Base-by-base conservation (phyloP, 2,329 filamentous ascomycete species). In the Aspergillus texensis region DNA sequence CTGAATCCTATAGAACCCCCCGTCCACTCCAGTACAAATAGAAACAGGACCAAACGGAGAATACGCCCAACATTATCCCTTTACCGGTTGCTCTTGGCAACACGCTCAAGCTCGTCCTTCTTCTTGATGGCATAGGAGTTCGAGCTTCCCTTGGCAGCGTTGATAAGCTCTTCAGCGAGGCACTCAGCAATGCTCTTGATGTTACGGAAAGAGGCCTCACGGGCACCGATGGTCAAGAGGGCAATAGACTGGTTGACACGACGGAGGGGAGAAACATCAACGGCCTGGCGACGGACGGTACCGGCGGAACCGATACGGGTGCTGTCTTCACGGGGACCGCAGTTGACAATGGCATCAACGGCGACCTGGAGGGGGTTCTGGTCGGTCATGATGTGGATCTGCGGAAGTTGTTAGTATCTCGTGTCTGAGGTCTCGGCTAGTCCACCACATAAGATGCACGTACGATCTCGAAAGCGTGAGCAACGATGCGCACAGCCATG, bases 61-160 rank as follows among this genome's bases (percentile, higher is more conserved):
- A 75, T 70, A 72, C 69, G 70, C 70, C 73, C 71, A 75, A 73
- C 62, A 75, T 69, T 73, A 70, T 64, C 73, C 69, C 70, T 94
- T 94, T 98, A 99, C 91, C 95, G 92, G 91, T 99, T 99, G 89
- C 89, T 93, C 93, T 99, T 99, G 86, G 95, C 95, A 79, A 99
- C 95, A 95, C 95, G 95, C 91, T 99, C 95, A 87, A 99, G 86
- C 91, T 99, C 96, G 85, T 99, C 95, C 94, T 99, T 99, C 93
- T 99, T 99, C 93, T 99, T 99, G 91, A 99, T 99, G 80, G 96
- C 95, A 84, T 98, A 99, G 75, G 94, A 97, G 93, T 99, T 99
- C 87, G 92, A 96, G 90, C 91, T 96, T 81, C 95, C 95, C 93
- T 99, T 99, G 84, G 96, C 96, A 82, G 96, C 96, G 89, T 99